phyloP scores from a whole-genome alignment of 192 early-diverging fungal species.

The Thoreauomyces humboldtii region DNA sequence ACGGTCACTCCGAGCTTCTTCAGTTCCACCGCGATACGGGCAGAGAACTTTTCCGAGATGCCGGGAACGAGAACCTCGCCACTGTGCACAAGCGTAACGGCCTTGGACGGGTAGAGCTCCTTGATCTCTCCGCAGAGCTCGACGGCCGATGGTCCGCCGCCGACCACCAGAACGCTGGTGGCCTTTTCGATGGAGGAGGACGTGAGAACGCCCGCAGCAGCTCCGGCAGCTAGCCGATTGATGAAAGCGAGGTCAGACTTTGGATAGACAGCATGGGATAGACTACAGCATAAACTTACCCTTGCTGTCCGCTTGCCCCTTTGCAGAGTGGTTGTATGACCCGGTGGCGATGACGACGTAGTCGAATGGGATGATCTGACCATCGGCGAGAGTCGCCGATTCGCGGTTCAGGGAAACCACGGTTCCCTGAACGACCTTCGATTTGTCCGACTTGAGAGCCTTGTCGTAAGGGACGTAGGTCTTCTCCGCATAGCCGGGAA shows the following conservation, averaged over 20 bases:
- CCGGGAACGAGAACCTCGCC: conserved; percentile 33
- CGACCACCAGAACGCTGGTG: conserved; percentile 56
- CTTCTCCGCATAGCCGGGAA: conserved; percentile 23
- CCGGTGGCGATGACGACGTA: conserved; percentile 70
- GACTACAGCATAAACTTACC: too few relatives aligned
- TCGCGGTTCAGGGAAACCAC: conserved; percentile 39
- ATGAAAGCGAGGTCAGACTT: too few relatives aligned
- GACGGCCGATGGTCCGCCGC: conserved; percentile 73
- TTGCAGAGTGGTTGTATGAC: conserved; percentile 37
- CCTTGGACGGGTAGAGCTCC: conserved; percentile 54
- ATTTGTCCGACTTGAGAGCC: conserved; percentile 27
- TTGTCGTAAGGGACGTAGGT: conserved; percentile 40
- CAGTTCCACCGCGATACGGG: conserved; percentile 24
- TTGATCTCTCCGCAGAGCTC: conserved; percentile 78
- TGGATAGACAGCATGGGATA: too few relatives aligned
- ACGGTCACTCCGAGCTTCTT: conserved; percentile 45
- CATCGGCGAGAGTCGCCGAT: conserved; percentile 46
- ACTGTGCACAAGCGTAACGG: conserved; percentile 66
- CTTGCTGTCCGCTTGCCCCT: neutral
- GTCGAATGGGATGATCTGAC: conserved; percentile 55
- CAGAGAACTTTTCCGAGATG: conserved; percentile 9
- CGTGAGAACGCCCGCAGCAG: too few relatives aligned
- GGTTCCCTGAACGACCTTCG: conserved; percentile 49
- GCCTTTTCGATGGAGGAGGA: conserved; percentile 51
- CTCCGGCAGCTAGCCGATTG: too few relatives aligned